phyloP scores from a whole-genome alignment of 2,329 filamentous ascomycete genomes.

The Knufia fluminis region DNA sequence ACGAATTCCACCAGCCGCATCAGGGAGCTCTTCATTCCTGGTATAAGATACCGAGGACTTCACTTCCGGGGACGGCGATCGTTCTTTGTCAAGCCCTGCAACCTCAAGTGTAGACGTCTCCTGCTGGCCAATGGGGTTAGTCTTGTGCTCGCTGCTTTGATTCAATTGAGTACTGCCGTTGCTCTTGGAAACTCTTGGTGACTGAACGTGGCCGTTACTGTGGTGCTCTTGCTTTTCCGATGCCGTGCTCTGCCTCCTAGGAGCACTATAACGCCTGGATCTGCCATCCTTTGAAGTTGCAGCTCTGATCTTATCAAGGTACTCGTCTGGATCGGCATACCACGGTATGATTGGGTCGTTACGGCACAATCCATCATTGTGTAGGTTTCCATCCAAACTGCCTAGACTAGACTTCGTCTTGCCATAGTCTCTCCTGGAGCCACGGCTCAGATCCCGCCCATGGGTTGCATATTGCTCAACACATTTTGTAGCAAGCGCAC shows the following conservation, averaged over 20 bases:
- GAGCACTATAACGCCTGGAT: background rate
- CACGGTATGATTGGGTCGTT: conserved; percentile 22
- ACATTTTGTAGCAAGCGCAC: conserved; percentile 69
- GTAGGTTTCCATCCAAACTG: background rate
- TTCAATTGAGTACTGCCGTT: background rate
- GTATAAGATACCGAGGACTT: background rate
- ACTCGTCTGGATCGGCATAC: conserved; percentile 17
- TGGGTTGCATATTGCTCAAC: conserved; percentile 49
- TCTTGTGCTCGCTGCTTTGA: too few relatives aligned
- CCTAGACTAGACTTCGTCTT: background rate
- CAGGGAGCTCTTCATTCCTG: background rate
- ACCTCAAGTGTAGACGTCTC: too few relatives aligned
- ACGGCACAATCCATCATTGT: conserved; percentile 15
- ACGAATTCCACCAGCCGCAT: background rate
- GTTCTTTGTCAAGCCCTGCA: background rate
- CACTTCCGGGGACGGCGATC: background rate
- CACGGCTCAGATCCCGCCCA: conserved; percentile 54
- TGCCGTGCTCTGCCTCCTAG: background rate
- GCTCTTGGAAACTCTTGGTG: background rate
- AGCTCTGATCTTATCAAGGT: background rate
- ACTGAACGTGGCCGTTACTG: background rate
- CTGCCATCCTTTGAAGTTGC: background rate
- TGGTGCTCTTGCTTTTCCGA: background rate
- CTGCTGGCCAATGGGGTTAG: too few relatives aligned
- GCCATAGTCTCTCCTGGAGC: background rate